A percentile compares a stretch with the other conserved stretches of the same genome.
These are phyloP conservation scores for Podospora pseudoanserina DNA, from an alignment of 495 filamentous ascomycete species.

Conservation along the genomic window DNA sequence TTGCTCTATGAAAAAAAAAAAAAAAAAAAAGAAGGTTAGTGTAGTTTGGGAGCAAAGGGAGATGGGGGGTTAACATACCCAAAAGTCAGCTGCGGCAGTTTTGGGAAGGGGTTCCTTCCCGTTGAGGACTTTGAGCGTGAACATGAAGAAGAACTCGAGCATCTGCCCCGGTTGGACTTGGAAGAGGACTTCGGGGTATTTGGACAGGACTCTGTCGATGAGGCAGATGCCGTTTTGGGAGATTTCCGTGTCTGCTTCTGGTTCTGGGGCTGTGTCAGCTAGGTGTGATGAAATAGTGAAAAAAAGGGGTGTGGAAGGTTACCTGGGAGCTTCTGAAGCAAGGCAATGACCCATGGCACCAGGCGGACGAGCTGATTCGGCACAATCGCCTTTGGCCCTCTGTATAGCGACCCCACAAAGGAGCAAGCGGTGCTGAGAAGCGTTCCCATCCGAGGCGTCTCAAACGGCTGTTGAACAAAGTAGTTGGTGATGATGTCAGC, in stretches of 20 bases:
- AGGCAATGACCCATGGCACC: constrained; percentile 60
- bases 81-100: constrained; percentile 72
- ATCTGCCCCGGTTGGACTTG: constrained; percentile 45
- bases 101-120: constrained; percentile 78
- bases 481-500: constrained; percentile 67
- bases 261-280: constrained; percentile 33
- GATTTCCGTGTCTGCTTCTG: constrained; percentile 72
- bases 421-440: constrained; percentile 76
- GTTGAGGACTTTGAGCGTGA: constrained; percentile 67
- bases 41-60: constrained; percentile 20
- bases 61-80: constrained; percentile 49
- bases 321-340: constrained; percentile 62
- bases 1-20: constrained; percentile 32
- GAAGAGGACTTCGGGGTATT: constrained; percentile 58
- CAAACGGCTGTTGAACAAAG: constrained; percentile 57
- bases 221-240: constrained; percentile 74
- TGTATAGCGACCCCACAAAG: constrained; percentile 64
- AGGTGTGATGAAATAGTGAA: neutral
- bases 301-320: constrained; percentile 26
- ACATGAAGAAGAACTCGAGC: constrained; percentile 69
- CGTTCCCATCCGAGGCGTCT: constrained; percentile 65
- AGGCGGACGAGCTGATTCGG: constrained; percentile 51
- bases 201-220: constrained; percentile 60
- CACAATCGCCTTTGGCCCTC: constrained; percentile 39
- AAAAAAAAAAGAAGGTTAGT: neutral